A percentile compares a stretch with the other conserved stretches of the same genome.
These are phyloP conservation scores for Saturnispora gosingensis DNA, from an alignment of 805 yeast genomes.

Conservation along the genomic window DNA sequence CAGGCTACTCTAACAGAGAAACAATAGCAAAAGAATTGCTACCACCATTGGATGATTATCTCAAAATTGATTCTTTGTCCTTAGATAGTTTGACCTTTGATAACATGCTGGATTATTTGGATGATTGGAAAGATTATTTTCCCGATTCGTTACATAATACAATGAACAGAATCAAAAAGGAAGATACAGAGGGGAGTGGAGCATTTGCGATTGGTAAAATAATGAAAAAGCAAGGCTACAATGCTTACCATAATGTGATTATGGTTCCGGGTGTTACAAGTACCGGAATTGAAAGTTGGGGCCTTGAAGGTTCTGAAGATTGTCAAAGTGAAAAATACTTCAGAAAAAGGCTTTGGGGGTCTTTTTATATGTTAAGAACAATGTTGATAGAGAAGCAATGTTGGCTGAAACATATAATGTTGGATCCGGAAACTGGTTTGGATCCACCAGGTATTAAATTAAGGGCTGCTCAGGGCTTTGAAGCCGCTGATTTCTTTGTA, in stretches of 20 bases:
- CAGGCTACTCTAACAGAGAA: slow-evolving; percentile 46
- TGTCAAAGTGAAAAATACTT: slow-evolving; percentile 83
- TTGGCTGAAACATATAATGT: slow-evolving; percentile 86
- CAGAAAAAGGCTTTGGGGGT: slow-evolving; percentile 92
- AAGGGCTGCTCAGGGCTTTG: slow-evolving; percentile 93
- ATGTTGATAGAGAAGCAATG: slow-evolving; percentile 89
- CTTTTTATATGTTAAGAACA: slow-evolving; percentile 86
- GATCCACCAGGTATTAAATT: slow-evolving; percentile 79
- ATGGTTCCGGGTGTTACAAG: slow-evolving; percentile 95
- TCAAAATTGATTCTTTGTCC: slow-evolving; percentile 44
- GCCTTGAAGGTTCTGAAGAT: slow-evolving; percentile 59
- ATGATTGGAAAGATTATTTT: slow-evolving; percentile 66
- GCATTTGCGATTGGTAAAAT: slow-evolving; percentile 81
- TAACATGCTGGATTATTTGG: slow-evolving; percentile 45
- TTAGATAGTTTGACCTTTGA: slow-evolving; percentile 54
- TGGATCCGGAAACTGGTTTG: slow-evolving; percentile 84
- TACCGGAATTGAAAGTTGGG: slow-evolving; percentile 94
- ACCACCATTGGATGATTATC: slow-evolving; percentile 41
- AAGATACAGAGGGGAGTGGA: slow-evolving; percentile 52
- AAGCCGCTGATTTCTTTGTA: slow-evolving; percentile 91
- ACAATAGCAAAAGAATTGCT: slow-evolving; percentile 33
- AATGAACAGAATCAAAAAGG: slow-evolving; percentile 44
- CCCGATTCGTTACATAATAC: slow-evolving; percentile 58
- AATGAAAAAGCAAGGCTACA: slow-evolving; percentile 40
- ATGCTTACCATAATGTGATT: slow-evolving; percentile 67